Base-by-base conservation (phyloP, 2,329 filamentous ascomycete genomes). In the Atkinsonella hypoxylon region DNA sequence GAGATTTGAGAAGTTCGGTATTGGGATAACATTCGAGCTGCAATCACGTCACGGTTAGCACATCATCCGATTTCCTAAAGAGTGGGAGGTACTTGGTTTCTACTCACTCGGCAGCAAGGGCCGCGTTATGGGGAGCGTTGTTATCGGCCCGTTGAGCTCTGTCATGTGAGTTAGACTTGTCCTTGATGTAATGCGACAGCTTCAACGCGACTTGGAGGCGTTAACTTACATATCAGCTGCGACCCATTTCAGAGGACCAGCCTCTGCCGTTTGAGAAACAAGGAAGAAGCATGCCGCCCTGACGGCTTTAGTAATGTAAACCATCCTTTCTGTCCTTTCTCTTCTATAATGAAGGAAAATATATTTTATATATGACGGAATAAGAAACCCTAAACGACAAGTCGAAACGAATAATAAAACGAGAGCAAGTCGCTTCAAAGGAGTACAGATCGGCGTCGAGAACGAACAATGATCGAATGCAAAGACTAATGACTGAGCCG, bases 241-340 rank as follows among this genome's bases (percentile, higher is more conserved):
- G 56, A 58, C 61, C 63, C 64, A 61, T 49, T 58, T 59, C 32
- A 65, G 56, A 62, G 63, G 68, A 56, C 65, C 66, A 56, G 66
- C 66, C 62, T 64, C 57, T 22, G 57, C 57, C 50, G 54, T 61
- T 54, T 62, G 59, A 18, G 57, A 55, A 57, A 57, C 51, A 48
- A 63, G 52, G 52, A 67, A 56, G 50, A 64, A 40, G 55, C 51
- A 60, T 6, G 65, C 48, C 53, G 53, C 61, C 32, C 58, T 52
- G 20, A 51, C 52, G 17, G 60, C 47, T 39, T 52, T 54, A 34
- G 53, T 38, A 12, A 30, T 48, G 38, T 40, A 41, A 30, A 34
- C 42, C 52, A 53, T 53, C 26, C n/a, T 47, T 22, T 4, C 40
- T 32, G 12, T 22, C 31, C 18, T 45, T 26, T 41, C 4, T 42